Percentiles rank a stretch among this genome's conserved stretches.
Conservation (phyloP, 352 stramenopile genomes). For the Blastocystis sp. region DNA sequence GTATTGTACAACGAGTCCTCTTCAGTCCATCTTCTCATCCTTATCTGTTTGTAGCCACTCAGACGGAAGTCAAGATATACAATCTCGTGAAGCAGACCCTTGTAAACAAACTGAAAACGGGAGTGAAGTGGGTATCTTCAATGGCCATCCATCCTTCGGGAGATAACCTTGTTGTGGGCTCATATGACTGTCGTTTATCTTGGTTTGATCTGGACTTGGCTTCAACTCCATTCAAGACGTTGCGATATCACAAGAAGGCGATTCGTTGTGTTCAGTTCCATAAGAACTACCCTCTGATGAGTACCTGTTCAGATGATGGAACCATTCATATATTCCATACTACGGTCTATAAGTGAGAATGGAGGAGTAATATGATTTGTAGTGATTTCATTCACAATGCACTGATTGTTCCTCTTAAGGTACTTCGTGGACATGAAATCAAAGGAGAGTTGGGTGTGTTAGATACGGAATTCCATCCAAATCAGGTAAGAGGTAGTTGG, state of each 20-base stretch:
- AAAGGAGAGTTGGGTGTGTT: constrained; percentile 84
- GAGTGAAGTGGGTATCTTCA: constrained; percentile 96
- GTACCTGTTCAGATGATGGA: constrained; percentile 92
- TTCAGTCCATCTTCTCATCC: constrained; percentile 93
- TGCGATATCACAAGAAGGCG: constrained; percentile 96
- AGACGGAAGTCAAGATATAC: constrained; percentile 94
- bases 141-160: constrained; percentile 93
- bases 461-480: constrained; percentile 88
- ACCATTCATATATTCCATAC: constrained; percentile 97
- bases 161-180: constrained; percentile 94
- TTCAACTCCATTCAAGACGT: constrained; percentile 92
- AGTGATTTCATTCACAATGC: constrained; percentile 96
- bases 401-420: constrained; percentile 97
- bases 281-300: constrained; percentile 89
- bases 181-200: constrained; percentile 89
- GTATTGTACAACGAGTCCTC: constrained; percentile 82
- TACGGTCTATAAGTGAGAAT: constrained; percentile 83
- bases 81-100: constrained; percentile 92
- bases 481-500: constrained; percentile 77
- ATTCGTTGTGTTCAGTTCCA: constrained; percentile 86
- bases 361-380: constrained; percentile 22
- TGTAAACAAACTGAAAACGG: constrained; percentile 92
- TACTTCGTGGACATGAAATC: constrained; percentile 85
- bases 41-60: constrained; percentile 98
- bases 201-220: constrained; percentile 99